Base-by-base conservation (phyloP, 345 rosid species). In the Sonneratia caseolaris region DNA sequence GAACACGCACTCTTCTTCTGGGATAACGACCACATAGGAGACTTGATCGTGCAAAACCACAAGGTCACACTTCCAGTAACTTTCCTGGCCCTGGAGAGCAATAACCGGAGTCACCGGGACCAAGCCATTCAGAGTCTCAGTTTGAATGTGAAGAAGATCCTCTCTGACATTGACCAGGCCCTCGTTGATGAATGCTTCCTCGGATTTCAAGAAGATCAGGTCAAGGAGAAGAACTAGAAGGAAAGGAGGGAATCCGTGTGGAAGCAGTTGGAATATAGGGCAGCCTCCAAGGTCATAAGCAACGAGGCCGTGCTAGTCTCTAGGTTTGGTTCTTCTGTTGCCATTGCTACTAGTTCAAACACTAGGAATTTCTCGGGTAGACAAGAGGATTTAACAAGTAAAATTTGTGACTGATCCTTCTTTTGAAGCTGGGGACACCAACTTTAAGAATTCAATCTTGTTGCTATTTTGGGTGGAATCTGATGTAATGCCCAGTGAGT, bases 1-100 rank as follows among this genome's bases (percentile, higher is more conserved):
- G 93, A 88, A 74, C 79, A 87, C 72, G 87, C 93, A 64, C 80
- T 88, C 74, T 88, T 82, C 81, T 79, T 86, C 75, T 88, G 93
- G 93, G 85, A 88, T 83, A 88, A 86, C 55, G 89, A 88, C 79
- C 93, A 86, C 70, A 88, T 85, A 53, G 86, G 85, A 79, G 86
- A 80, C 77, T 72, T 88, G 70, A 85, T 88, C 67, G 85, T 80
- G 73, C 87, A 82, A 69, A 88, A 83, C 73, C 82, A 80, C 43
- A 82, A 76, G 47, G 79, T 79, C n/a, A 82, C 85, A 75, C 81
- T 86, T 74, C 89, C 89, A 53, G 80, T 86, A 6, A 77, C 86
- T 73, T 83, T 88, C 37, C 84, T 89, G 24, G 83, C 90, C 64
- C 71, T 88, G 76, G 87, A 86, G 77, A 86, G 73, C 78, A 88